Base-by-base conservation (phyloP, 2,329 filamentous ascomycete genomes). In the Xylaria sp. region DNA sequence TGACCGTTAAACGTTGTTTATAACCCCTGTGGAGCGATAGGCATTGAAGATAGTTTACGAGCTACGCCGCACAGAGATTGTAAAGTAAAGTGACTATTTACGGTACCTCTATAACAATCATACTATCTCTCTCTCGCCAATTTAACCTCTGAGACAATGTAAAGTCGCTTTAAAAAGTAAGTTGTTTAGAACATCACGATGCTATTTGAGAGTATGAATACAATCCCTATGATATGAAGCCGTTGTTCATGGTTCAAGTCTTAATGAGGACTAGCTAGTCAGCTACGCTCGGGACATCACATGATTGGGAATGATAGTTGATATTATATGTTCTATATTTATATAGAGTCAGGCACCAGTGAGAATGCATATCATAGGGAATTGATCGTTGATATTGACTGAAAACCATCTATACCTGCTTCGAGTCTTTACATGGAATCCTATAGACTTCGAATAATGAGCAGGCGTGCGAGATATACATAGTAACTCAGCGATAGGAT, bases 341-440 rank as follows among this genome's bases (percentile, higher is more conserved):
- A 13, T 6, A 20, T 20, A 20, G 6, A 23, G n/a, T 23, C n/a
- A 7, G 18, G 9, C 12, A 13, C 31, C 8, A 25, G 18, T 25
- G 23, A 8, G 28, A 54, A 18, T 23, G 15, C 8, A 8, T 31
- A 28, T 18, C 12, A 20, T 33, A 31, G 20, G n/a, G 41, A 23
- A 1, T n/a, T 48, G 57, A 10, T 52, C 10, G 62, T 49, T 46
- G 10, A 57, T 33, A 58, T 62, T 59, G 15, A n/a, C 5, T 15
- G 36, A 31, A 51, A 48, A 10, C 67, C 66, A 66, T 63, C 54
- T 69, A 66, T 59, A 69, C 55, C 2, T 48, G 52, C 25, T 49
- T 15, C 36, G 28, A 54, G 62, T 51, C 52, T 20, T 62, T 23
- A 33, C 55, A 23, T 1, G 13, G 41, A 66, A 36, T 10, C 33